A percentile compares a stretch with the other conserved stretches of the same genome.
These are phyloP conservation scores for Colletotrichum aenigma DNA, from an alignment of 2,329 filamentous ascomycete genomes.

Conservation along the genomic window DNA sequence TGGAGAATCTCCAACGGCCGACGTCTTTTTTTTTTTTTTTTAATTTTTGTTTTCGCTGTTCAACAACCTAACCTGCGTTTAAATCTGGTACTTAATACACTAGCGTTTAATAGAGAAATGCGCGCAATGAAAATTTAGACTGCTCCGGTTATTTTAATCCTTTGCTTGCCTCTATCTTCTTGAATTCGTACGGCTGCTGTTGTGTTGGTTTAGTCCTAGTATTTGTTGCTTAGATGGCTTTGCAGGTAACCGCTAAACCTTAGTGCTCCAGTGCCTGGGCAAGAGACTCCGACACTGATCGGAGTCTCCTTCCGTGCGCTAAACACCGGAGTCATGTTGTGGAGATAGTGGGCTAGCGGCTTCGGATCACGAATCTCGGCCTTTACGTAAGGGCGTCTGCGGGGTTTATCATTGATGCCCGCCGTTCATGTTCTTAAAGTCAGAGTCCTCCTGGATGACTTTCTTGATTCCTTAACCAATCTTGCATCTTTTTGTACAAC, in stretches of 20 bases:
- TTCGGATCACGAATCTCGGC: neutral
- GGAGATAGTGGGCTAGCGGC: constrained; percentile 1
- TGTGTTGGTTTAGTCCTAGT: neutral
- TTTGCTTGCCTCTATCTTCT: neutral
- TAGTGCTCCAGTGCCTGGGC: neutral
- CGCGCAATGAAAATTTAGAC: rapidly evolving
- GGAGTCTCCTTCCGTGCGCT: neutral
- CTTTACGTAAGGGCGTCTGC: constrained; percentile 11
- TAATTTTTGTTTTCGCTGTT: neutral
- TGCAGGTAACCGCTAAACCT: neutral
- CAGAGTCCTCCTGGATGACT: neutral
- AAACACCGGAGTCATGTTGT: neutral
- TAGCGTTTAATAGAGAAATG: neutral
- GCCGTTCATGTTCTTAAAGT: neutral
- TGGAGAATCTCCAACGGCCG: neutral
- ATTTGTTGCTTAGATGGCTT: neutral
- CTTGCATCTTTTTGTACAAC: neutral
- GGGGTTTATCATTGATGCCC: neutral
- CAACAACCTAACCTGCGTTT: neutral
- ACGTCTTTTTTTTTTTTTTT: neutral
- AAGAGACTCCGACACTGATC: neutral
- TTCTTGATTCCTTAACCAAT: neutral
- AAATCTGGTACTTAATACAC: neutral
- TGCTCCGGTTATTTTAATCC: neutral
- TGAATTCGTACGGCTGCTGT: rapidly evolving